A percentile compares a stretch with the other conserved stretches of the same genome.
Conservation (phyloP, 768 basidiomycete species). For the Amanita pseudoporphyria region DNA sequence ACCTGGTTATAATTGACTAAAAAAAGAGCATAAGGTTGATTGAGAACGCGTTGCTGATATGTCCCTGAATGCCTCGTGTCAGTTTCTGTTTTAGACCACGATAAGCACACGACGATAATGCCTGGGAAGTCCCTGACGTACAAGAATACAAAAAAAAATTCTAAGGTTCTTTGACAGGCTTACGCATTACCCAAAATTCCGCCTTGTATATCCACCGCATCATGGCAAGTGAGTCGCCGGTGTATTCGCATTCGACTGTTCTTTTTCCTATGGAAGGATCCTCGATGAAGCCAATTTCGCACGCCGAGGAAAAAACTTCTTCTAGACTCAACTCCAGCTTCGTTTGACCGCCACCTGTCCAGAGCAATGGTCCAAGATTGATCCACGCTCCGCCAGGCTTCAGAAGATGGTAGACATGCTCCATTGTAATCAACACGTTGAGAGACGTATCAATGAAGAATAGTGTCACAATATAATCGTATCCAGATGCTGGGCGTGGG, state of each 20-base stretch:
- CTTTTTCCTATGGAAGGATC: constrained; percentile 20
- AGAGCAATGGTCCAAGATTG: constrained; percentile 61
- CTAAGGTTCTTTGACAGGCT: constrained; percentile 15
- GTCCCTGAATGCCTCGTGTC: no score
- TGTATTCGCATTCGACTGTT: constrained; percentile 58
- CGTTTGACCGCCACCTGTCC: constrained; percentile 46
- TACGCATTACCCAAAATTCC: constrained; percentile 57
- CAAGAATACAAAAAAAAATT: background rate
- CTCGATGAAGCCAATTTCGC: constrained; percentile 45
- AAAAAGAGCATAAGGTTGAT: background rate
- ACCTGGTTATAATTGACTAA: background rate
- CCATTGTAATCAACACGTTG: constrained; percentile 42
- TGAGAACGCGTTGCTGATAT: constrained; percentile 3
- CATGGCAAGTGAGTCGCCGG: constrained; percentile 51
- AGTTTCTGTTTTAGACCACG: background rate
- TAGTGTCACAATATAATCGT: constrained; percentile 53
- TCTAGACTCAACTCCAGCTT: constrained; percentile 52
- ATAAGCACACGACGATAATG: background rate
- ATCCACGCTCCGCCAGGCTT: constrained; percentile 60
- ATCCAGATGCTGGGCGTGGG: constrained; percentile 21
- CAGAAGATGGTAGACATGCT: constrained; percentile 47
- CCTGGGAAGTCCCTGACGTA: constrained; percentile 2
- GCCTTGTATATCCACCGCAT: constrained; percentile 63
- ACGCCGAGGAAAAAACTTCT: constrained; percentile 44
- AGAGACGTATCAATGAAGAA: constrained; percentile 61